Evolutionary conservation across 768 basidiomycete species (phyloP).

Genomic region (Trametes gibbosa): DNA sequence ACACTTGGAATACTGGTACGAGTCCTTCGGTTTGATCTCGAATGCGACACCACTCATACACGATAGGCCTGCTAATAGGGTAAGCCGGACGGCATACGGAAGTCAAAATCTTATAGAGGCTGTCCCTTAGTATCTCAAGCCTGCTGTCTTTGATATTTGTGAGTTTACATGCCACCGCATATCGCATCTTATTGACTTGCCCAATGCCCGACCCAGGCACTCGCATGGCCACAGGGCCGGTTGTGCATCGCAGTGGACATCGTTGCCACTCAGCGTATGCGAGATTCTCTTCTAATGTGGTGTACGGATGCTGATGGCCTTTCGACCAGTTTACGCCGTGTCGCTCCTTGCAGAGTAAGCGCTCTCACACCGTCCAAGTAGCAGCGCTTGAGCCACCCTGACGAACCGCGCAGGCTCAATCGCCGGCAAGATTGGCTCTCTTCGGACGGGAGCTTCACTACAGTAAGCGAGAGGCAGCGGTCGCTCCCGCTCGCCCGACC

Average conservation of each 20-base stretch:
- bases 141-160: slow-evolving; percentile 1
- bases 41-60: neutral
- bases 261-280: slow-evolving; percentile 1
- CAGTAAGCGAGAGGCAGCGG: neutral
- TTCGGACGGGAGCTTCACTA: neutral
- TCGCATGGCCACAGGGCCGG: neutral
- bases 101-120: neutral
- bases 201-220: neutral
- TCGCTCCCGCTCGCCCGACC: neutral
- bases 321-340: neutral
- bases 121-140: neutral
- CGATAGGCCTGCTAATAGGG: neutral
- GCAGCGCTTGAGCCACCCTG: neutral
- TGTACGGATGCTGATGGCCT: neutral
- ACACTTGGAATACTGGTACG: slow-evolving; percentile 1
- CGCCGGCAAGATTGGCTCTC: neutral
- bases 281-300: rapidly evolving
- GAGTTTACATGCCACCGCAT: neutral
- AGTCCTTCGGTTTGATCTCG: too few relatives aligned
- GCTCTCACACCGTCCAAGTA: too few relatives aligned
- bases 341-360: slow-evolving; percentile 2
- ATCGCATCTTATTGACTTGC: too few relatives aligned
- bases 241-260: neutral
- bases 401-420: neutral
- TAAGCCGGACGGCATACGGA: neutral